Evolutionary conservation across 176 grass and related monocot species (phyloP).

Genomic region (Triticum timopheevii): DNA sequence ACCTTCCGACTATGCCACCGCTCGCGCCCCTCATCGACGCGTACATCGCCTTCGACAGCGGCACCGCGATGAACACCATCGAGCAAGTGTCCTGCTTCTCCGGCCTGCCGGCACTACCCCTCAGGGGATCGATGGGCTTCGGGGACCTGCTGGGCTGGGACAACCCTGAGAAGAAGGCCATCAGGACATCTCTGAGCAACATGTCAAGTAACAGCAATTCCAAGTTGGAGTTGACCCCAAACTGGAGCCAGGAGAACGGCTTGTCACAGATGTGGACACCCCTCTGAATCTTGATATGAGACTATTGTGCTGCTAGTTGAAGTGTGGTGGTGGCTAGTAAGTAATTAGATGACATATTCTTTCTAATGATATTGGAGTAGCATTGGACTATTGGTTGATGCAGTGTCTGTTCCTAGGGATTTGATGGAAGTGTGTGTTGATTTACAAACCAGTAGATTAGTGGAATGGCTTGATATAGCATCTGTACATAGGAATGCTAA

Average conservation of each 20-base stretch:
- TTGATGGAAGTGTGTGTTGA: slow-evolving; percentile 17
- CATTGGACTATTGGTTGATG: slow-evolving; percentile 4
- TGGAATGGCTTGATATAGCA: slow-evolving; percentile 26
- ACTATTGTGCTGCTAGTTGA: background rate
- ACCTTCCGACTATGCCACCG: background rate
- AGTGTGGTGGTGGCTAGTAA: slow-evolving; percentile 11
- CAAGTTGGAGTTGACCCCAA: slow-evolving; percentile 26
- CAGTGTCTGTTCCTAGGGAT: background rate
- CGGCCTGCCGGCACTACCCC: background rate
- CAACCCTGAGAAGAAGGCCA: slow-evolving; percentile 17
- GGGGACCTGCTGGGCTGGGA: slow-evolving; percentile 8
- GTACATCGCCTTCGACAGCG: background rate
- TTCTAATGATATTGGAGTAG: slow-evolving; percentile 25
- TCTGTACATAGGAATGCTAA: slow-evolving; percentile 39
- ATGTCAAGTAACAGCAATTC: slow-evolving; percentile 29
- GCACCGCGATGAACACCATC: background rate
- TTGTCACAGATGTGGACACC: slow-evolving; percentile 16
- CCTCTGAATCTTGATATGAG: background rate
- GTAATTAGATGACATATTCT: slow-evolving; percentile 27
- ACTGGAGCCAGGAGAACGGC: slow-evolving; percentile 20
- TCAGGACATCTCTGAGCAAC: background rate
- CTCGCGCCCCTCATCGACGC: background rate
- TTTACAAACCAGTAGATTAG: slow-evolving; percentile 11
- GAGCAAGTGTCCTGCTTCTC: slow-evolving; percentile 50
- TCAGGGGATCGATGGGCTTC: slow-evolving; percentile 8